phyloP scores from a whole-genome alignment of 140 eudicot genomes.

The Senecio squalidus region DNA sequence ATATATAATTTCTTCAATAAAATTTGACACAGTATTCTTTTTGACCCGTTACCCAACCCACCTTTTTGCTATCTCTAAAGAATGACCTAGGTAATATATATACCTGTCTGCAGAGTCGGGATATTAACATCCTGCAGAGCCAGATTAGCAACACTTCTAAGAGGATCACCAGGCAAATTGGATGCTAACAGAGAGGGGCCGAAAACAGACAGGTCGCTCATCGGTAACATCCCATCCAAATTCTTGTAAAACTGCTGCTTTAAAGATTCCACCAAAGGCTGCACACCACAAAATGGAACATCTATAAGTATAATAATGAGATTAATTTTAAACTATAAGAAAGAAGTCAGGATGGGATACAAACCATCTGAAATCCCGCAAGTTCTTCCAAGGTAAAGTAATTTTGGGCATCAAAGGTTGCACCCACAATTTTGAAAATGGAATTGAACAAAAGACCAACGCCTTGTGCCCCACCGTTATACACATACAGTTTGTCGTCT shows the following conservation, averaged over 20 bases:
- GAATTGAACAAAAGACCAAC: slow-evolving; percentile 46
- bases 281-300: slow-evolving; percentile 16
- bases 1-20: neutral
- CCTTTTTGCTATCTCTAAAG: neutral
- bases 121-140: slow-evolving; percentile 9
- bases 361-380: slow-evolving; percentile 46
- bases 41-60: too few relatives aligned
- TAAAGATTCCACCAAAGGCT: slow-evolving; percentile 43
- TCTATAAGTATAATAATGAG: too few relatives aligned
- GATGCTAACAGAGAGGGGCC: slow-evolving; percentile 21
- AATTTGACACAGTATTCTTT: too few relatives aligned
- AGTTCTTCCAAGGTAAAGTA: slow-evolving; percentile 41
- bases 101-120: slow-evolving; percentile 36
- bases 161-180: slow-evolving; percentile 7
- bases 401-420: slow-evolving; percentile 47
- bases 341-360: neutral
- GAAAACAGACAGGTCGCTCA: slow-evolving; percentile 17
- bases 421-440: slow-evolving; percentile 56
- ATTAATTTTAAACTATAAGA: neutral
- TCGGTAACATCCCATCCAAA: slow-evolving; percentile 22
- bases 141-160: slow-evolving; percentile 14
- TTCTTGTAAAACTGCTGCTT: slow-evolving; percentile 36
- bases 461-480: slow-evolving; percentile 29
- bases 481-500: slow-evolving; percentile 43
- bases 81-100: too few relatives aligned